Conservation (phyloP, 2,329 filamentous ascomycete species). For the Elsinoe batatas region DNA sequence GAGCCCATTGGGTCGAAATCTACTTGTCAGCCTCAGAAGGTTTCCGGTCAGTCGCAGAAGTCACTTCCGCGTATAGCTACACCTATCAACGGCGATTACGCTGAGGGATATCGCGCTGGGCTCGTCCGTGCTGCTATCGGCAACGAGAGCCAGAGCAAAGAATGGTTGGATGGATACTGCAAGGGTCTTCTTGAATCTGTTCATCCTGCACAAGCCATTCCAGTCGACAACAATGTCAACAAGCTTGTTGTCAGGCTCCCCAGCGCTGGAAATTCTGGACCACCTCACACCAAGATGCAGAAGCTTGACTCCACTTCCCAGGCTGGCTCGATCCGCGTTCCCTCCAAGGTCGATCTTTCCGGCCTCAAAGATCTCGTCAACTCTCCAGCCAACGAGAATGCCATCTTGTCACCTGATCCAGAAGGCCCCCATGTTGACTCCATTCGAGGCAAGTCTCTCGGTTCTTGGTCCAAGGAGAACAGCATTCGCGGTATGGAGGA, state of each 20-base stretch:
- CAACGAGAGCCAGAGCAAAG: constrained; percentile 18
- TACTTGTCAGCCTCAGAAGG: not conserved
- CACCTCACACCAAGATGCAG: not conserved
- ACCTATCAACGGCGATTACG: constrained; percentile 18
- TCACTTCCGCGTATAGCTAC: not conserved
- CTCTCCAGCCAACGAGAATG: constrained; percentile 26
- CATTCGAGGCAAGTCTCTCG: constrained; percentile 17
- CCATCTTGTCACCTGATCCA: constrained; percentile 23
- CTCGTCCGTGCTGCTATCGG: constrained; percentile 22
- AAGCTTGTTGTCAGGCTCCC: constrained; percentile 10
- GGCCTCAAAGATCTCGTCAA: constrained; percentile 25
- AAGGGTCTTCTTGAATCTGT: constrained; percentile 24
- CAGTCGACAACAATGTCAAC: not conserved
- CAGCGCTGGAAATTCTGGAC: not conserved
- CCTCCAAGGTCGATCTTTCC: constrained; percentile 19
- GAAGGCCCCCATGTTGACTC: constrained; percentile 22
- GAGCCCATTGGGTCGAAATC: not conserved
- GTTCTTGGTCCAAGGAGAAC: constrained; percentile 23
- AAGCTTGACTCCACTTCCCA: not conserved
- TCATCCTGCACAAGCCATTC: not conserved
- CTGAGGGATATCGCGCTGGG: constrained; percentile 26
- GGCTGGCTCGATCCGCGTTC: not conserved
- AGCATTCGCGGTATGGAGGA: not conserved
- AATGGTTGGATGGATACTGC: constrained; percentile 28
- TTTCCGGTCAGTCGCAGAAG: not conserved